These are phyloP conservation scores for Ogataea pilisensis DNA, from an alignment of 805 yeast species.

Conservation along the genomic window DNA sequence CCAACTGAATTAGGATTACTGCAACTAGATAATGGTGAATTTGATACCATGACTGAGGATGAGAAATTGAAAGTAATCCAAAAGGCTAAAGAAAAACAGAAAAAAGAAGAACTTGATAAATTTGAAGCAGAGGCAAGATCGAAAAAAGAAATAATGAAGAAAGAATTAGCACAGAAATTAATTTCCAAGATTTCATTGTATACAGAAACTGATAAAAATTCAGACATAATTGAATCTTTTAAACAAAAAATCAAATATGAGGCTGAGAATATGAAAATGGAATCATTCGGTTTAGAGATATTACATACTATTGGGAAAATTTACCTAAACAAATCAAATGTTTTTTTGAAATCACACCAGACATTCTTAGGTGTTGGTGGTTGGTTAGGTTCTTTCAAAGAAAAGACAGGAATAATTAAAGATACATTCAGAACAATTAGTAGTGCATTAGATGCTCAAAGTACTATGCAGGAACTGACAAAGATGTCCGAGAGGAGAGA, in stretches of 20 bases:
- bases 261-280: slow-evolving; percentile 81
- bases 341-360: slow-evolving; percentile 67
- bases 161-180: slow-evolving; percentile 47
- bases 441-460: slow-evolving; percentile 85
- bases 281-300: slow-evolving; percentile 90
- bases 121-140: slow-evolving; percentile 73
- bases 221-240: slow-evolving; percentile 57
- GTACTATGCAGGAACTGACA: slow-evolving; percentile 67
- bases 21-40: slow-evolving; percentile 26
- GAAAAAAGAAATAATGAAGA: slow-evolving; percentile 52
- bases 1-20: slow-evolving; percentile 25
- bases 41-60: slow-evolving; percentile 20
- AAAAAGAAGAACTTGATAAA: slow-evolving; percentile 53
- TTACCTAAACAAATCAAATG: slow-evolving; percentile 71
- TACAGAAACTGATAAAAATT: slow-evolving; percentile 57
- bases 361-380: slow-evolving; percentile 81
- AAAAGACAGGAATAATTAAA: slow-evolving; percentile 77
- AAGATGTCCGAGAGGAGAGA: slow-evolving; percentile 57
- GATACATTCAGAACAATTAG: slow-evolving; percentile 80
- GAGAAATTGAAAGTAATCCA: slow-evolving; percentile 28
- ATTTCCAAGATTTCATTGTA: slow-evolving; percentile 41
- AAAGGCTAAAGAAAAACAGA: slow-evolving; percentile 30
- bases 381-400: slow-evolving; percentile 73
- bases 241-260: slow-evolving; percentile 51
- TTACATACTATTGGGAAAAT: slow-evolving; percentile 78